Evolutionary conservation across 495 filamentous ascomycete genomes (phyloP).

Genomic region (Zalerion maritima): DNA sequence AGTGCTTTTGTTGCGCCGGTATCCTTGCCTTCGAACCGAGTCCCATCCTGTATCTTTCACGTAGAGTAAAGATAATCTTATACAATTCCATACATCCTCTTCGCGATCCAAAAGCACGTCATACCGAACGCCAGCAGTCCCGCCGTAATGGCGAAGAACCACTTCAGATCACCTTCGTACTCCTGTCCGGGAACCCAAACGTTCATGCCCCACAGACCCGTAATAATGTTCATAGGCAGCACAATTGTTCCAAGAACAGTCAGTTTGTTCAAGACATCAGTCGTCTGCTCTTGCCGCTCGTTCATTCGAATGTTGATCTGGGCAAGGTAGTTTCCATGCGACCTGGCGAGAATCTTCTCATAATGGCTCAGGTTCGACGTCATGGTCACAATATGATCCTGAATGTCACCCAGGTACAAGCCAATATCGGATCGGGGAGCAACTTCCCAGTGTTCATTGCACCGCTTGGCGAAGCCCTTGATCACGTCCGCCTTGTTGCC

Average conservation of each 20-base stretch:
- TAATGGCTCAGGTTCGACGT: conserved; percentile 88
- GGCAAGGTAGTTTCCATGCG: conserved; percentile 91
- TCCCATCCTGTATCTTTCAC: too few species aligned
- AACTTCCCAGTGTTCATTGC: conserved; percentile 96
- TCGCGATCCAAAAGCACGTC: conserved; percentile 67
- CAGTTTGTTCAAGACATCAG: conserved; percentile 84
- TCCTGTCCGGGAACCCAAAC: conserved; percentile 87
- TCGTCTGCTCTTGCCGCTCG: conserved; percentile 89
- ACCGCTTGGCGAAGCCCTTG: conserved; percentile 97
- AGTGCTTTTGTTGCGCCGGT: too few species aligned
- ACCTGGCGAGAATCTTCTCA: conserved; percentile 83
- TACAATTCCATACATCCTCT: conserved; percentile 47
- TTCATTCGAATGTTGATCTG: conserved; percentile 91
- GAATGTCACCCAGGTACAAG: conserved; percentile 89
- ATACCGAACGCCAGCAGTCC: conserved; percentile 65
- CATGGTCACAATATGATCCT: conserved; percentile 98
- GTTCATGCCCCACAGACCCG: conserved; percentile 98
- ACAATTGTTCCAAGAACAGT: conserved; percentile 95
- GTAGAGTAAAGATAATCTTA: too few species aligned
- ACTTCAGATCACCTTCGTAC: conserved; percentile 33
- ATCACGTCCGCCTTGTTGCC: conserved; percentile 98
- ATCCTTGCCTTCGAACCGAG: too few species aligned
- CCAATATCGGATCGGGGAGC: conserved; percentile 92
- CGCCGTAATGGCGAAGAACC: conserved; percentile 55
- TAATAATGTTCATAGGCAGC: conserved; percentile 95